A percentile compares a stretch with the other conserved stretches of the same genome.
These are phyloP conservation scores for Neocallimastix lanati DNA, from an alignment of 192 early-diverging fungal genomes.

Conservation along the genomic window DNA sequence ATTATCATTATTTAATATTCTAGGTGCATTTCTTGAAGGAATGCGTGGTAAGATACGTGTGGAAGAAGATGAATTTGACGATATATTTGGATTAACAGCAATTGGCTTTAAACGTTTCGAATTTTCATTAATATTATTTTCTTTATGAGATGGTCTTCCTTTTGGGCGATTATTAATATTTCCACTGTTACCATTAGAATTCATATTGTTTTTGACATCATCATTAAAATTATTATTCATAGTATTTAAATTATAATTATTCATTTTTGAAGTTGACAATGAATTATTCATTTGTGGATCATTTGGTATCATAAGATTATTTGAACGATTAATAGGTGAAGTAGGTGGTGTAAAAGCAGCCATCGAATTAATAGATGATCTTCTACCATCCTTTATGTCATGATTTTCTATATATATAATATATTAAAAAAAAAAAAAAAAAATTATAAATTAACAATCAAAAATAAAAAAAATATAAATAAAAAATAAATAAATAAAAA, in stretches of 20 bases:
- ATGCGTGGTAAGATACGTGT: too few relatives aligned
- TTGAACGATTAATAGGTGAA: not conserved
- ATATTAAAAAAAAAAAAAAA: too few relatives aligned
- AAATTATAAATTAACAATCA: too few relatives aligned
- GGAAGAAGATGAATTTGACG: not conserved
- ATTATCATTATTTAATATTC: not conserved
- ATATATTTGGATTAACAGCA: too few relatives aligned
- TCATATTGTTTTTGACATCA: not conserved
- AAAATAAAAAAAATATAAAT: too few relatives aligned
- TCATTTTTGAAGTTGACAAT: not conserved
- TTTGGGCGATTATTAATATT: not conserved
- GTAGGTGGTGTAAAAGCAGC: not conserved
- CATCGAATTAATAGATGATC: not conserved
- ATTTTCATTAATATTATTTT: not conserved
- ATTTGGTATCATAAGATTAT: not conserved
- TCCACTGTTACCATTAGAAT: not conserved
- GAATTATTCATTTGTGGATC: not conserved
- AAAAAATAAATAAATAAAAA: too few relatives aligned
- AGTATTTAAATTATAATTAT: not conserved
- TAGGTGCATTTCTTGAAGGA: too few relatives aligned
- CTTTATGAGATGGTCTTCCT: not conserved
- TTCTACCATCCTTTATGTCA: too few relatives aligned
- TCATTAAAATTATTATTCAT: not conserved
- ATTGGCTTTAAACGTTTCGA: not conserved
- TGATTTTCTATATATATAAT: too few relatives aligned